Base-by-base conservation (phyloP, 192 early-diverging fungal genomes). In the Backusella westeae region DNA sequence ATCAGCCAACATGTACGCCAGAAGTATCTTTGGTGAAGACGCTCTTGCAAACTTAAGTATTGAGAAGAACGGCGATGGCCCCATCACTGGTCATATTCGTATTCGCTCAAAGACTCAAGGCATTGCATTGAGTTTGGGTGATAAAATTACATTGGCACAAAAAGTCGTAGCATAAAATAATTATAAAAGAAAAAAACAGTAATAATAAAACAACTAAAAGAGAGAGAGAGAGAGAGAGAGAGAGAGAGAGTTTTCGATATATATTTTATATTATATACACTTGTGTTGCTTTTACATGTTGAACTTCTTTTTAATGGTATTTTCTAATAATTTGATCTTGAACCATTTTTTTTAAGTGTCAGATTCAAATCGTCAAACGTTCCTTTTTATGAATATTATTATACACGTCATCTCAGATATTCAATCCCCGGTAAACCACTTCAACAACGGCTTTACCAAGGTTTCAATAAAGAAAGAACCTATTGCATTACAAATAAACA, bases 51-150 rank as follows among this genome's bases (percentile, higher is more conserved):
- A 98, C 83, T 90, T 99, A 72, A 96, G 94, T 75, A 91, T 99
- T 63, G 98, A 99, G 80, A 87, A 89, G 76, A 90, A 87, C 52
- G 88, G 86, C 14, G 86, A 89, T 39, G 89, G 89, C 39, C 89
- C 92, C 0, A 96, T 99, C 72, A 90, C 91, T 21, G 98, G 97
- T 9, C 98, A 99, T 84, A 97, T 99, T 69, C 90, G 97, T 52
- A 99, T 99, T 80, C 89, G 98, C 19, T 94, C 92, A 75, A 99
- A 99, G 88, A 98, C 97, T 6, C 98, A 98, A 88, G 98, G 98
- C 36, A 97, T 99, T 84, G 98, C 98, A 12, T 89, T 99, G 65
- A 92, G 91, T 75, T 83, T 99, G 42, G 98, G 97, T 52, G 74
- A 75, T 65, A 75, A 75, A 67, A 75, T 75, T 75, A 75, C 74